Evolutionary conservation across 2,329 filamentous ascomycete genomes (phyloP).

Genomic region (Venturia aucupariae): DNA sequence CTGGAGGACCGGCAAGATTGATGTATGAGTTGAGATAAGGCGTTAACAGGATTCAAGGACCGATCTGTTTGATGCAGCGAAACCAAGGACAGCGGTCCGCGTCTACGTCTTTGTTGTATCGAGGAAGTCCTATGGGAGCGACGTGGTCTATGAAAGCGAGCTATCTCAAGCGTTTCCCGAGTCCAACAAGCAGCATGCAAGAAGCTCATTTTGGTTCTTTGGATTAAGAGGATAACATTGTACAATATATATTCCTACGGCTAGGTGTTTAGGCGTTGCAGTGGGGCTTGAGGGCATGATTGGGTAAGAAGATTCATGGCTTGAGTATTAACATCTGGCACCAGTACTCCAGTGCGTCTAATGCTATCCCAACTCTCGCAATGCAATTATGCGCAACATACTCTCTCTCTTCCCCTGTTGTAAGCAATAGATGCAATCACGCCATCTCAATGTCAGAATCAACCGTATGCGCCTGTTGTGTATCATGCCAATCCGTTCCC

Average conservation of each 20-base stretch:
- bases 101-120: not conserved
- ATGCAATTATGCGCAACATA: not conserved
- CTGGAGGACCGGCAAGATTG: not conserved
- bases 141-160: not conserved
- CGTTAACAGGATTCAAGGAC: not conserved
- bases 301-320: not conserved
- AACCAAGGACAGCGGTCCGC: not conserved
- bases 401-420: not conserved
- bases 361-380: not conserved
- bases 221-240: not conserved
- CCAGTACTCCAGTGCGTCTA: not conserved
- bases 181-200: not conserved
- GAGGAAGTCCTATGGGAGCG: slow-evolving; percentile 2
- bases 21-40: not conserved
- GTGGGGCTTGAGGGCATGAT: not conserved
- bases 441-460: not conserved
- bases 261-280: not conserved
- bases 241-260: not conserved
- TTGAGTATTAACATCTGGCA: not conserved
- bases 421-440: not conserved
- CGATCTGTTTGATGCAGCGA: slow-evolving; percentile 4
- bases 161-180: not conserved
- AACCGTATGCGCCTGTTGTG: not conserved
- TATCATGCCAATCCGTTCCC: not conserved
- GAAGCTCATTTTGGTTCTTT: not conserved